phyloP scores from a whole-genome alignment of 2,329 filamentous ascomycete genomes.

The Botrytis squamosa region DNA sequence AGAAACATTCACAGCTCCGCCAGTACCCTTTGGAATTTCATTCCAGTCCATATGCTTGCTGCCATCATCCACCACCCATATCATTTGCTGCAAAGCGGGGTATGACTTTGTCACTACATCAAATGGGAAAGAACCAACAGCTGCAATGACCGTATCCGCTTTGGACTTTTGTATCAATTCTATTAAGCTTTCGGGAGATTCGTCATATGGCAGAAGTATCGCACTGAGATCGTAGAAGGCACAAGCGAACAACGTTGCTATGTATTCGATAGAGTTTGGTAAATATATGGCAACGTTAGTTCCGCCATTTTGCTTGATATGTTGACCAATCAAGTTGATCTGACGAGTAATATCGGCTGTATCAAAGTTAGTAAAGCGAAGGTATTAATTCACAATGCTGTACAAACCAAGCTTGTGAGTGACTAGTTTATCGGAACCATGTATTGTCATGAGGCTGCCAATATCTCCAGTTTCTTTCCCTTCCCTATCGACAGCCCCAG shows the following conservation, averaged over 20 bases:
- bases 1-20: conserved; percentile 73
- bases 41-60: conserved; percentile 96
- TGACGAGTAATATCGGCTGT: conserved; percentile 73
- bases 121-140: conserved; percentile 83
- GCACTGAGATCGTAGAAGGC: conserved; percentile 79
- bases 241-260: conserved; percentile 80
- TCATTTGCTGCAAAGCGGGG: conserved; percentile 69
- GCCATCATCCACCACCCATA: conserved; percentile 91
- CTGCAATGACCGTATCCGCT: conserved; percentile 79
- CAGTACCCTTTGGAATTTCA: conserved; percentile 75
- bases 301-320: conserved; percentile 68
- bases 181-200: conserved; percentile 66
- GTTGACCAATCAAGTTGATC: conserved; percentile 81
- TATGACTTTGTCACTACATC: conserved; percentile 68
- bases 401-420: conserved; percentile 65
- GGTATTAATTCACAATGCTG: not conserved
- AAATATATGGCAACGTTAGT: conserved; percentile 85
- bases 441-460: conserved; percentile 74
- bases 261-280: conserved; percentile 87
- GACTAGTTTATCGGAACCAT: conserved; percentile 70
- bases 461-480: conserved; percentile 58
- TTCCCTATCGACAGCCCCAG: conserved; percentile 62
- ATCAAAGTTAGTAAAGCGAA: conserved; percentile 28
- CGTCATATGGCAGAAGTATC: conserved; percentile 82
- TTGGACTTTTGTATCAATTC: conserved; percentile 70